Evolutionary conservation across 441 rosid genomes (phyloP), one percentile per base, ranked within the genome.

Genomic region (Populus hybrid): DNA sequence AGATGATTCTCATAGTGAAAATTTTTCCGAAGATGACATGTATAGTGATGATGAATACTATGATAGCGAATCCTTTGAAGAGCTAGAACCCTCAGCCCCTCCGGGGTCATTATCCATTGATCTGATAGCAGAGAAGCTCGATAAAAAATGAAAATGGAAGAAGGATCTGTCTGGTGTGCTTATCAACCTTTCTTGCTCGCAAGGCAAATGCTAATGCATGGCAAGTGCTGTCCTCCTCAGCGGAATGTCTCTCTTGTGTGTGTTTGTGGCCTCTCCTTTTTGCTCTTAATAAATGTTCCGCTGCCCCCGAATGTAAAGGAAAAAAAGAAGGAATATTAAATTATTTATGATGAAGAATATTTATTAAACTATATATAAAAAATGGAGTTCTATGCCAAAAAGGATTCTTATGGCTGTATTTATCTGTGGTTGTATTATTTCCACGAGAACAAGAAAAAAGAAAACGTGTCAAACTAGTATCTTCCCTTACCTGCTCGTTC

Each of bases 21-120:
- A 32, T 76, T 79, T 79, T 21, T 78, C 65, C 16, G 82, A 81
- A 59, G 81, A 80, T 67, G 81, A 76, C 4, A 10, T 50, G 11
- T 76, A 76, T 76, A 74, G 74, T 23, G 85, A 83, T 50, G 81
- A 87, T 72, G 88, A 83, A 69, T 69, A 73, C 78, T 71, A 73
- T 46, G 78, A 83, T 46, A 73, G 78, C 7, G 82, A 77, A 70
- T 85, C 86, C 0, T 85, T 86, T 11, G 92, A 86, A 35, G 91
- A 89, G 67, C 36, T 73, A 2, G 79, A 80, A 59, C 73, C 78
- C 5, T 77, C 81, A 0, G 85, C 77, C 46, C 89, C 95, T 36
- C 80, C 69, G 12, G 96, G 95, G 42, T 87, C 93, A 59, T 86
- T 91, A 63, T 91, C 96, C 10, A 84, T 95, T 32, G 96, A 95